A percentile compares a stretch with the other conserved stretches of the same genome.
Conservation (phyloP, 306 rosid species). For the Medicago truncatula region MtrunA17r5.0-ANR NC_053042.1:28666001-28666500, state of each 20-base stretch:
- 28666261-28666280: conserved; percentile 17
- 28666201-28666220: conserved; percentile 90
- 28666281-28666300: conserved; percentile 19
- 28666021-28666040: conserved; percentile 27
- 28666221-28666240: conserved; percentile 99
- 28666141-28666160: conserved; percentile 70
- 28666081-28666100: conserved; percentile 31
- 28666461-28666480: conserved; percentile 18
- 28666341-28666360: conserved; percentile 31
- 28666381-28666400: neutral
- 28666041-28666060: conserved; percentile 31
- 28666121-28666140: conserved; percentile 42
- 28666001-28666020: conserved; percentile 11
- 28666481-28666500: conserved; percentile 32
- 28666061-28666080: conserved; percentile 34
- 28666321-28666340: conserved; percentile 31
- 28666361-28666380: conserved; percentile 20
- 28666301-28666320: conserved; percentile 38
- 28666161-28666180: conserved; percentile 78
- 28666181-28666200: conserved; percentile 97
- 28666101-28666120: conserved; percentile 23
- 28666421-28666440: conserved; percentile 19
- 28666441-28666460: conserved; percentile 13
- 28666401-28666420: conserved; percentile 24
- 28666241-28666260: conserved; percentile 56